Base-by-base conservation (phyloP, 495 filamentous ascomycete species). In the Venustampulla echinocandica region DNA sequence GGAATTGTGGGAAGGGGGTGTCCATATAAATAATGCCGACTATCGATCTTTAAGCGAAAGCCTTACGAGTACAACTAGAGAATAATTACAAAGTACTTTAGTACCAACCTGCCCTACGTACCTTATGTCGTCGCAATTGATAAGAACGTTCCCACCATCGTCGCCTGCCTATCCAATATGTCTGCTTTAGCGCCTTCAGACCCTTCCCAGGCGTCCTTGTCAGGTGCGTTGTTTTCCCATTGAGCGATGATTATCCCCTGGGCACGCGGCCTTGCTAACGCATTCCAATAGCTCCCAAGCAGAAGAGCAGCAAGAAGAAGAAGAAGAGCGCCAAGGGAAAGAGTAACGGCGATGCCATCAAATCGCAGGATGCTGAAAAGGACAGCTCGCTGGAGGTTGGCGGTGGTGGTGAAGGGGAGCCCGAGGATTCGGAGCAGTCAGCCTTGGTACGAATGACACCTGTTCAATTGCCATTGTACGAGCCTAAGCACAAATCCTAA, bases 221-320 rank as follows among this genome's bases (percentile, higher is more conserved):
- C 56, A 59, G 61, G 61, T 64, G 37, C 18, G 60, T 53, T 42
- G 13, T 14, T 35, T 27, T 14, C 10, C 20, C 21, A 7, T 25
- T 14, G 20, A 10, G 25, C 43, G 4, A 19, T 10, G 23, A 32
- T 22, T 42, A 1, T 10, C 15, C 9, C 37, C 0, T 23, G 25
- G 20, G 20, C 18, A 30, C 40, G 3, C 28, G 22, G 30, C 27
- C n/a, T 10, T 43, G 46, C 46, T 53, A 39, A 56, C 36, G 40
- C 36, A 25, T 52, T 56, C 28, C 27, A 55, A 40, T 51, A 75
- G 75, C 66, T 60, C 49, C 67, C 42, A 80, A 76, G 57, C 78
- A 80, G 53, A 86, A 82, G 71, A 83, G 73, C 62, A 84, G 78
- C 62, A 85, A 81, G 69, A 85, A 81, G 63, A 82, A 76, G 64